phyloP scores from a whole-genome alignment of 441 rosid species.

The Syzygium malaccense region DNA sequence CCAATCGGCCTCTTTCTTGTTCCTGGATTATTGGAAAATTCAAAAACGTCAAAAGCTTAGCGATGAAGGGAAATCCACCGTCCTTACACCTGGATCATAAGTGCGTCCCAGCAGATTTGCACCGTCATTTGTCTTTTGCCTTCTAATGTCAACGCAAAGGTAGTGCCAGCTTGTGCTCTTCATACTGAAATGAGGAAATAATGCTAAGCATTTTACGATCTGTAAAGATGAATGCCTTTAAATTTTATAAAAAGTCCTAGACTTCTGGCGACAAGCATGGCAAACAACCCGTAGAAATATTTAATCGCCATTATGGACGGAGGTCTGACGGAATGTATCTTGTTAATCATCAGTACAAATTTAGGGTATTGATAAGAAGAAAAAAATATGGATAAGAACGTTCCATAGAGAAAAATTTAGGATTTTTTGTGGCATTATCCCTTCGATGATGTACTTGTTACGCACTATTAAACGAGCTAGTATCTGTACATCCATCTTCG shows the following conservation, averaged over 20 bases:
- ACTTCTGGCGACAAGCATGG: no score
- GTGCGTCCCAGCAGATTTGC: background rate
- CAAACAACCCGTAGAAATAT: no score
- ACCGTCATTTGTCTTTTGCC: background rate
- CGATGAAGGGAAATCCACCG: background rate
- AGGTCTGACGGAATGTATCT: no score
- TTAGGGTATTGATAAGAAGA: no score
- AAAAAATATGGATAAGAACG: no score
- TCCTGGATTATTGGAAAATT: background rate
- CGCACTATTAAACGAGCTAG: no score
- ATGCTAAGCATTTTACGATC: background rate
- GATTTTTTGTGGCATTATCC: no score
- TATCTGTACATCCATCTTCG: no score
- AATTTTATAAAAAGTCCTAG: background rate
- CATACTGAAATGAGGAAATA: background rate
- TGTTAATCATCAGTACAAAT: no score
- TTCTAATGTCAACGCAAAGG: background rate
- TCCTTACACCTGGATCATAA: accelerated
- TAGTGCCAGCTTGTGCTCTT: background rate
- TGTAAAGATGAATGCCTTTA: background rate
- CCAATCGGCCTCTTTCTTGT: background rate
- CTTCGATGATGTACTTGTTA: no score
- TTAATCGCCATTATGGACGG: no score
- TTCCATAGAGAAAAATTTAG: no score
- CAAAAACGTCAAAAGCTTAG: background rate